Percentiles rank a stretch among this genome's conserved stretches.
Evolutionary conservation across 352 stramenopile genomes (phyloP).

Genomic region (Nothophytophthora sp.): DNA sequence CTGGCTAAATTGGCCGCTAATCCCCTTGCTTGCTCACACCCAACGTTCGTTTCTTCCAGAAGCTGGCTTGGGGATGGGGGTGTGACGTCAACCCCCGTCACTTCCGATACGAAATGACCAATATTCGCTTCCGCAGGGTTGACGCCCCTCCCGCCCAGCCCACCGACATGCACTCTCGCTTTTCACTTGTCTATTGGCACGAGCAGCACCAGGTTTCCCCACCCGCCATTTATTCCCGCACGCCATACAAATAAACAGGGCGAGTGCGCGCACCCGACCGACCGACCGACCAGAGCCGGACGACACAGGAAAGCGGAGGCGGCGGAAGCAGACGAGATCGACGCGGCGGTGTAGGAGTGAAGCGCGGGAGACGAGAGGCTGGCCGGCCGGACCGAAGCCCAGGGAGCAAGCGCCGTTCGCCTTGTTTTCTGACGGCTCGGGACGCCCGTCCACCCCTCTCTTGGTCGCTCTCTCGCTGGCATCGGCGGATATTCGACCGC

Average conservation of each 20-base stretch:
- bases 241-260: constrained; percentile 10
- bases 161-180: constrained; percentile 12
- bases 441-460: background rate
- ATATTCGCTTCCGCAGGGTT: constrained; percentile 16
- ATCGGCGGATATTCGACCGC: background rate
- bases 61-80: background rate
- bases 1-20: no score
- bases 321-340: no score
- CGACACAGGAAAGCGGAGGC: constrained; percentile 7
- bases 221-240: constrained; percentile 14
- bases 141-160: background rate
- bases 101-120: constrained; percentile 3
- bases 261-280: background rate
- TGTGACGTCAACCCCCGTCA: constrained; percentile 15
- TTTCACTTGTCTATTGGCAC: constrained; percentile 23
- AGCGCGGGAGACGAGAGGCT: no score
- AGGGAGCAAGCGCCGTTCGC: no score
- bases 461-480: background rate
- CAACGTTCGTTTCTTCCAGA: constrained; percentile 15
- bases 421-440: background rate
- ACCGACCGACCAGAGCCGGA: background rate
- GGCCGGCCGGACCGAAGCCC: no score
- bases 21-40: no score
- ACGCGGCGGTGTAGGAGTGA: no score
- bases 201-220: constrained; percentile 11